Conservation (phyloP, 495 filamentous ascomycete genomes). For the Schizothecium vesticola region DNA sequence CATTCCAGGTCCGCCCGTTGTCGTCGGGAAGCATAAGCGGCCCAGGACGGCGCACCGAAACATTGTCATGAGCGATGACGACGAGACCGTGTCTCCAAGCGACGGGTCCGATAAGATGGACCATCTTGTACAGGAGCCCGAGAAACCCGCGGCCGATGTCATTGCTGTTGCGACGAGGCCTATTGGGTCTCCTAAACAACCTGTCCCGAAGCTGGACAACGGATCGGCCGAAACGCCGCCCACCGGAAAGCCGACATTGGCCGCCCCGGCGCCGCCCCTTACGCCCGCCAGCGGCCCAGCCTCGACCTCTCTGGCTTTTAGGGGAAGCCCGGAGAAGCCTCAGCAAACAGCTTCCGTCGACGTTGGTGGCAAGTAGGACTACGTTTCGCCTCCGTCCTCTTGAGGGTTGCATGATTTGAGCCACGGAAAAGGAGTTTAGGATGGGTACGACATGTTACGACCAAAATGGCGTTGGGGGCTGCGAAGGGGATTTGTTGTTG, state of each 20-base stretch:
- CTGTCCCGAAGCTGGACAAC: neutral
- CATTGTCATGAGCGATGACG: constrained; percentile 27
- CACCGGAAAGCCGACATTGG: neutral
- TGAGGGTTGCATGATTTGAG: neutral
- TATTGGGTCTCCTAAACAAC: neutral
- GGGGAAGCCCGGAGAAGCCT: constrained; percentile 49
- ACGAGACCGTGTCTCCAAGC: neutral
- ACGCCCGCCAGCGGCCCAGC: constrained; percentile 25
- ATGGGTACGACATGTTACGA: constrained; percentile 1
- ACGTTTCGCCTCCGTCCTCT: neutral
- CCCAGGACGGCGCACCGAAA: constrained; percentile 23
- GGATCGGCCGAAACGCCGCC: constrained; percentile 3
- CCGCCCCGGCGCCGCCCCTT: constrained; percentile 7
- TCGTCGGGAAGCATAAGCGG: constrained; percentile 14
- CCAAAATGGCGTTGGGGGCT: constrained; percentile 1
- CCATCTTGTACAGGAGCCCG: constrained; percentile 9
- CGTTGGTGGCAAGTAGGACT: constrained; percentile 26
- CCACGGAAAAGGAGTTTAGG: neutral
- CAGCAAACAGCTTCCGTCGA: constrained; percentile 31
- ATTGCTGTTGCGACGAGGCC: constrained; percentile 25
- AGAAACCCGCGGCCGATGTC: constrained; percentile 23
- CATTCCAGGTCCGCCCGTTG: constrained; percentile 22
- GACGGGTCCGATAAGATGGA: constrained; percentile 7
- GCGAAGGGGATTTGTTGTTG: neutral
- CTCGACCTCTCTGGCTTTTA: constrained; percentile 43